Evolutionary conservation across 495 filamentous ascomycete genomes (phyloP).

Genomic region (Daldinia vernicosa): DNA sequence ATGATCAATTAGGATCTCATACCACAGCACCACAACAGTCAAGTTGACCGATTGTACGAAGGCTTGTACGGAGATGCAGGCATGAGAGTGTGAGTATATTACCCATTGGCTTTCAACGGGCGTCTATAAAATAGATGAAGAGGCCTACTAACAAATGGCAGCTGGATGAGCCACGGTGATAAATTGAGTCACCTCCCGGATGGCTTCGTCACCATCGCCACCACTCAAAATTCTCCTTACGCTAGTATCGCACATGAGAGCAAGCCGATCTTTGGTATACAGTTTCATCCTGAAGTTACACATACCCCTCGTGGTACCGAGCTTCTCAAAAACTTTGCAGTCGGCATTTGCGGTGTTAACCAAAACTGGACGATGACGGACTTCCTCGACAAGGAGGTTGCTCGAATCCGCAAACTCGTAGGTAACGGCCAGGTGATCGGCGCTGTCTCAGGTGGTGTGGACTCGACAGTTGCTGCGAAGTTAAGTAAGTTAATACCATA

Average conservation of each 20-base stretch:
- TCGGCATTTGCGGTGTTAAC: constrained; percentile 75
- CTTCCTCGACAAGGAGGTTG: constrained; percentile 82
- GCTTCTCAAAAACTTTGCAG: constrained; percentile 80
- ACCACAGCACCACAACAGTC: constrained; percentile 57
- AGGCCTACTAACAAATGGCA: constrained; percentile 46
- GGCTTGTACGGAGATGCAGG: constrained; percentile 65
- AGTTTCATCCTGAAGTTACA: constrained; percentile 89
- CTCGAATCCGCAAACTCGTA: constrained; percentile 77
- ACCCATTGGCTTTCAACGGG: neutral
- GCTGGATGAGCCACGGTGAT: constrained; percentile 88
- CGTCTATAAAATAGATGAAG: neutral
- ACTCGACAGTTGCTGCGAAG: constrained; percentile 88
- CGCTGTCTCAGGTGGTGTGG: constrained; percentile 85
- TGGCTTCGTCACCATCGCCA: constrained; percentile 76
- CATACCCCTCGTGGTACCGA: constrained; percentile 71
- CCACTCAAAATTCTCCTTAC: constrained; percentile 76
- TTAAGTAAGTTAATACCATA: neutral
- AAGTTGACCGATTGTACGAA: constrained; percentile 77
- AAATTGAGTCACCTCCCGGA: constrained; percentile 78
- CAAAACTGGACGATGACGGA: constrained; percentile 84
- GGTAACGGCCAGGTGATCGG: constrained; percentile 86
- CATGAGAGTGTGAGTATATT: constrained; percentile 49
- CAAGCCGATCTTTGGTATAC: constrained; percentile 77
- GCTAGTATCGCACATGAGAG: constrained; percentile 81
- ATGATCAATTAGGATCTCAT: constrained; percentile 54